phyloP scores from a whole-genome alignment of 768 basidiomycete species.

The Tricholoma bakamatsutake region DNA sequence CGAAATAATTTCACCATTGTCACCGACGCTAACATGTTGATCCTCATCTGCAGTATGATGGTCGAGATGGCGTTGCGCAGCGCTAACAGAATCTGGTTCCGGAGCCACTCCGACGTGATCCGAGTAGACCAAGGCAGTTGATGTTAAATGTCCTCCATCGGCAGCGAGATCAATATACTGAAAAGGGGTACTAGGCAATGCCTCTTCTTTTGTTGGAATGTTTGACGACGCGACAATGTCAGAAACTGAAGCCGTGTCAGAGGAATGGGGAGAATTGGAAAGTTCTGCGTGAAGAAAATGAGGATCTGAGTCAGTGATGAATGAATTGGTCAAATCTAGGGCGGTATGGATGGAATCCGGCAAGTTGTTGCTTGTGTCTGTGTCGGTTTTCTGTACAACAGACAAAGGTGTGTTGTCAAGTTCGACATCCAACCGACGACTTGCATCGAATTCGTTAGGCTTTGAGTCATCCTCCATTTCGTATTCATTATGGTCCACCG shows the following conservation, averaged over 20 bases:
- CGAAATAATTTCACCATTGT: neutral
- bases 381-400: neutral
- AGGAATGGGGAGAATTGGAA: neutral
- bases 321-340: neutral
- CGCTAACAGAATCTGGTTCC: neutral
- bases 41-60: neutral
- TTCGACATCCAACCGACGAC: slow-evolving; percentile 42
- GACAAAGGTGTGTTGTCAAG: slow-evolving; percentile 36
- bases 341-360: slow-evolving; percentile 10
- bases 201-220: neutral
- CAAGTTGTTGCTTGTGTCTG: slow-evolving; percentile 12
- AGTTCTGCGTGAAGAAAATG: neutral
- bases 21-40: neutral
- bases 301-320: neutral
- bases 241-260: neutral
- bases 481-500: slow-evolving; percentile 41
- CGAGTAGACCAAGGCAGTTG: neutral
- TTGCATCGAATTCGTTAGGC: slow-evolving; percentile 18
- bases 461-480: slow-evolving; percentile 46
- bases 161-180: neutral
- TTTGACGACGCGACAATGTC: neutral
- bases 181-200: neutral
- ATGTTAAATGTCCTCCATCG: neutral
- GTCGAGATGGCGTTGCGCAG: neutral
- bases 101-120: neutral